Percentiles rank a stretch among this genome's conserved stretches.
These are phyloP conservation scores for Pseudoneurospora amorphoporcata DNA, from an alignment of 495 filamentous ascomycete genomes.

Conservation along the genomic window DNA sequence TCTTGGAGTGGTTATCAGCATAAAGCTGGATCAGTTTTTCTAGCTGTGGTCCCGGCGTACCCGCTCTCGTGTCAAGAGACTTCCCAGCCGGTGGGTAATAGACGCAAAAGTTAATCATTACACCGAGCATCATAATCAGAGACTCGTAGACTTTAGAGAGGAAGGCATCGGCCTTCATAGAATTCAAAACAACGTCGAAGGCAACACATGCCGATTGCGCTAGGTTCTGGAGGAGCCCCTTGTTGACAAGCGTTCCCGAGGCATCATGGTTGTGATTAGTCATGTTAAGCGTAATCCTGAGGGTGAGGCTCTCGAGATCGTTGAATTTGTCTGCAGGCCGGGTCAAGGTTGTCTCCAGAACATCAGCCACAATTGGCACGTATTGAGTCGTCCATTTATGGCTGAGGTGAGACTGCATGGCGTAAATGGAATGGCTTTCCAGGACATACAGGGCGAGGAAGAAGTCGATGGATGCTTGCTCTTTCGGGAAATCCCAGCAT, in stretches of 20 bases:
- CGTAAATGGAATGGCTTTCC: conserved; percentile 32
- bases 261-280: conserved; percentile 70
- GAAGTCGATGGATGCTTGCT: conserved; percentile 26
- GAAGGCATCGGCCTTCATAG: conserved; percentile 27
- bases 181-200: conserved; percentile 34
- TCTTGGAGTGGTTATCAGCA: conserved; percentile 39
- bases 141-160: conserved; percentile 46
- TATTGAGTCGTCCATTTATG: conserved; percentile 29
- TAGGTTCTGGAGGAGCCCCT: conserved; percentile 46
- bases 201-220: conserved; percentile 30
- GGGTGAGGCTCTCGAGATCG: conserved; percentile 30
- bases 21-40: conserved; percentile 40
- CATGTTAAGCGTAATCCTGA: conserved; percentile 74
- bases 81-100: conserved; percentile 47
- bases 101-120: conserved; percentile 84
- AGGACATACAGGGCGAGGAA: conserved; percentile 30
- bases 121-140: conserved; percentile 69
- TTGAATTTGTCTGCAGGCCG: conserved; percentile 21
- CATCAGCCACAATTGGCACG: conserved; percentile 28
- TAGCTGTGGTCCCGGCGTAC: conserved; percentile 24
- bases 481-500: conserved; percentile 25
- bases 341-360: conserved; percentile 24
- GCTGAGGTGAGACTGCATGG: conserved; percentile 24
- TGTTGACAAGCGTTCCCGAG: conserved; percentile 53
- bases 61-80: conserved; percentile 22